Evolutionary conservation across 805 yeast genomes (phyloP), one percentile per base, ranked within the genome.

Genomic region (Blastobotrys americana): DNA sequence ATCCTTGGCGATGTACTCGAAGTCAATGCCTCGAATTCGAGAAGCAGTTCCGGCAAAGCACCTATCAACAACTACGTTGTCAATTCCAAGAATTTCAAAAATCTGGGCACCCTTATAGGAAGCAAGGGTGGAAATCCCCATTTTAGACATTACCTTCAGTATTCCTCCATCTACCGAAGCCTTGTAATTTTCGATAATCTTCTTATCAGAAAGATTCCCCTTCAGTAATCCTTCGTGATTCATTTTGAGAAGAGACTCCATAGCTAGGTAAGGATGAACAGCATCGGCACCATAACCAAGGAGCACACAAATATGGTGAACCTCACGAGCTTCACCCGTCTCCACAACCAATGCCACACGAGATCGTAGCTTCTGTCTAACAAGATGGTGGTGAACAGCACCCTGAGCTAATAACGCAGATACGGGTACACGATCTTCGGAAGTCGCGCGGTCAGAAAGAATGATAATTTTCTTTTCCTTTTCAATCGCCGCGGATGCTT

Each of bases 71-170:
- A 90, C 97, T 6, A 95, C 80, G 68, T 89, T 87, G 64, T 93
- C 97, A 50, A 90, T 80, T 66, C 98, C 98, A 50, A 90, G 72
- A 41, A 96, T 96, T 68, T 90, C 98, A 64, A 93, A 90, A 60
- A 90, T 93, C 71, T 90, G 98, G 22, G 98, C 98, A 67, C 97
- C 97, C 70, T 90, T 90, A 70, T 90, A 90, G n/a, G 96, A 86
- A 9, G 97, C 96, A 63, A 90, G 73, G 23, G 98, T 93, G 25
- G 97, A 89, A 57, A 90, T 93, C 73, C 98, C 98, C 97, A 90
- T 93, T 74, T 93, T 90, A 31, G 97, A 87, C 98, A 90, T 90
- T 48, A 93, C 97, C 72, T 93, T 90, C 57, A 87, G 71, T 56
- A 90, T 82, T 67, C 97, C 97, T 44, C 87, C 83, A 61, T 90